Base-by-base conservation (phyloP, 305 asterid species). In the Galium porrigens region DNA sequence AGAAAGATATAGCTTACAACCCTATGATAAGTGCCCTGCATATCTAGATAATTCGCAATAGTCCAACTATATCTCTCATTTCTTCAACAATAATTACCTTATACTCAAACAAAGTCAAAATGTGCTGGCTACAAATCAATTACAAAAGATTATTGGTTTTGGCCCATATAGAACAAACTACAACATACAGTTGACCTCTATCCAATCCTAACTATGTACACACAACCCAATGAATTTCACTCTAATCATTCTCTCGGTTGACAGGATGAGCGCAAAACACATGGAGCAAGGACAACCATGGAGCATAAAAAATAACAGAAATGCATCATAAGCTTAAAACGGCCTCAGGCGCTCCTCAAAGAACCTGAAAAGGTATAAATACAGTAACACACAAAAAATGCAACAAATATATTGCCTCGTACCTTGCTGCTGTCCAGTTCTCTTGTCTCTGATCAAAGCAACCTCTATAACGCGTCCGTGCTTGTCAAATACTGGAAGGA, bases 391-490 rank as follows among this genome's bases (percentile, higher is more conserved):
- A 71, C 0, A 49, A 32, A 69, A 55, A 76, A 44, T 2, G 65
- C 58, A 58, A 70, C 64, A 61, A 61, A 30, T 42, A 55, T 64
- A 69, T 36, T 63, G 58, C 61, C 56, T 78, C 91, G 77, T 82
- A 92, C 99, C 99, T 92, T 92, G 99, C 67, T 86, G 99, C 67
- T 80, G 89, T 56, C 96, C 99, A 53, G 96, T 89, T 77, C 88
- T 85, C 85, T 83, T 92, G 76, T 92, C 96, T 83, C 79, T 89
- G 73, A 92, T 92, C 79, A 89, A 71, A 75, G 96, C 99, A 75
- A 92, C 95, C 82, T 92, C 99, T 66, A 92, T 64, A 71, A 92
- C 96, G 22, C 48, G 76, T 61, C 99, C 99, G 62, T 92, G 95
- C 64, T 84, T 80, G 63, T 85, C 96, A 78, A 92, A 92, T 72